Conservation (phyloP, 1,284 basidiomycete species). For the Thecaphora thlaspeos region DNA sequence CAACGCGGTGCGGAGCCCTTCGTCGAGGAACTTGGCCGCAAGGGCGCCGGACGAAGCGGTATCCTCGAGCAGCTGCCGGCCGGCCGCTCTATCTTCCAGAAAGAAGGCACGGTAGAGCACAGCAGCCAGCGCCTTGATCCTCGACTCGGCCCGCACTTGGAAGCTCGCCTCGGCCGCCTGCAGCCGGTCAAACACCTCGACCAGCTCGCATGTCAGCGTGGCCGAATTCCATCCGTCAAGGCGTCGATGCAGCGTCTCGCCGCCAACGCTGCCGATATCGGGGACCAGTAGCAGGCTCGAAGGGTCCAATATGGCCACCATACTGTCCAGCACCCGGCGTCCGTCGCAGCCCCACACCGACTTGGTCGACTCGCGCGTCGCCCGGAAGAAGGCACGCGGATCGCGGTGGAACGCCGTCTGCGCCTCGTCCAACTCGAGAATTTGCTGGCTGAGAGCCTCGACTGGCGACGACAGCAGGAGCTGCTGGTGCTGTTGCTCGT, state of each 20-base stretch:
- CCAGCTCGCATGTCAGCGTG: slow-evolving; percentile 25
- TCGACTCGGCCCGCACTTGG: slow-evolving; percentile 33
- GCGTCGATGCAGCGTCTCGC: slow-evolving; percentile 11
- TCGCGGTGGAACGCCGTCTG: slow-evolving; percentile 26
- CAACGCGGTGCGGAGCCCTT: slow-evolving; percentile 9
- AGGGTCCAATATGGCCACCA: slow-evolving; percentile 18
- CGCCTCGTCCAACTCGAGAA: slow-evolving; percentile 23
- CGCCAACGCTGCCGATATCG: slow-evolving; percentile 13
- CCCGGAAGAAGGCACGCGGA: slow-evolving; percentile 12
- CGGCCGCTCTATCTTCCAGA: slow-evolving; percentile 15
- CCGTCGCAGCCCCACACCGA: slow-evolving; percentile 31
- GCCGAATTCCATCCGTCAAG: slow-evolving; percentile 27
- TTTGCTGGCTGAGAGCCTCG: slow-evolving; percentile 13
- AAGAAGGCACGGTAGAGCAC: slow-evolving; percentile 32
- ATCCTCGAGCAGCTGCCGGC: slow-evolving; percentile 26
- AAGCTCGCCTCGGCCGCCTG: slow-evolving; percentile 31
- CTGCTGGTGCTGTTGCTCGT: slow-evolving; percentile 7
- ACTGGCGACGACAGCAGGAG: background rate
- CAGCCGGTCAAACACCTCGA: slow-evolving; percentile 31
- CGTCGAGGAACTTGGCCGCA: slow-evolving; percentile 22
- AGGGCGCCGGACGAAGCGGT: slow-evolving; percentile 12
- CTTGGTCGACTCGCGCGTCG: slow-evolving; percentile 21
- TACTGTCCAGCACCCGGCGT: slow-evolving; percentile 12
- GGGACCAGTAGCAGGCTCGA: slow-evolving; percentile 20
- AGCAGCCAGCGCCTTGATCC: slow-evolving; percentile 22